A percentile compares a stretch with the other conserved stretches of the same genome.
These are phyloP conservation scores for Ophiobolus disseminans DNA, from an alignment of 2,329 filamentous ascomycete species.

Conservation along the genomic window DNA sequence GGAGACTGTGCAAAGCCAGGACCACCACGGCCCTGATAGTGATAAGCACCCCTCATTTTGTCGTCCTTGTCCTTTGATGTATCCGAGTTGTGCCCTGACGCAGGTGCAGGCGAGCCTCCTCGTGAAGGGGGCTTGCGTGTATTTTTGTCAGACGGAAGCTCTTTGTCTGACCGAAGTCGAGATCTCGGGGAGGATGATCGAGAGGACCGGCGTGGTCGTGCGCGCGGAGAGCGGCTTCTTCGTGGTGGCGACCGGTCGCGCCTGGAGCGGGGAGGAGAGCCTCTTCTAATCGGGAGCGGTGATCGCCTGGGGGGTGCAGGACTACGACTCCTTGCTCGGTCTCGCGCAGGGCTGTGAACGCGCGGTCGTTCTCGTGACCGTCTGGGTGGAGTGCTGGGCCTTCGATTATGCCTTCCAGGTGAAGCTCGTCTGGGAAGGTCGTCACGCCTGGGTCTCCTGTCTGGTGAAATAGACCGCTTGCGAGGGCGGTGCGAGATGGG, in stretches of 20 bases:
- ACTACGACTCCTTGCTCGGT: constrained; percentile 35
- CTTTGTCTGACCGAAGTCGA: constrained; percentile 25
- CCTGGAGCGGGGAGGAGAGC: constrained; percentile 30
- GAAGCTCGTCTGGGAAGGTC: constrained; percentile 38
- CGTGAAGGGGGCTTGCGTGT: constrained; percentile 24
- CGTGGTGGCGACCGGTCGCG: constrained; percentile 26
- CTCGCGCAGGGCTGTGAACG: constrained; percentile 22
- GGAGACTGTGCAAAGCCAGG: constrained; percentile 66
- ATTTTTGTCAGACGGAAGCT: constrained; percentile 19
- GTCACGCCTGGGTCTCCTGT: constrained; percentile 39
- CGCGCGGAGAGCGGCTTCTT: constrained; percentile 34
- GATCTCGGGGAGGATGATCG: constrained; percentile 34
- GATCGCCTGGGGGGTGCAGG: constrained; percentile 38
- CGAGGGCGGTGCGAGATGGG: constrained; percentile 38
- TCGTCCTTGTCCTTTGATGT: constrained; percentile 32
- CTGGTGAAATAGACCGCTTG: constrained; percentile 42
- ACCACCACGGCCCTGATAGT: constrained; percentile 47
- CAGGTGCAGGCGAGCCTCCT: constrained; percentile 36
- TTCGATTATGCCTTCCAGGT: constrained; percentile 36
- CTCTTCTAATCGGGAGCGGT: constrained; percentile 29
- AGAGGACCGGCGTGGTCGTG: constrained; percentile 35
- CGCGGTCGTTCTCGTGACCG: constrained; percentile 29
- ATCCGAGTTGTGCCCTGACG: constrained; percentile 42
- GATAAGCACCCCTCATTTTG: constrained; percentile 48
- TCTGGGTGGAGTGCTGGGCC: constrained; percentile 31